A percentile compares a stretch with the other conserved stretches of the same genome.
Evolutionary conservation across 495 filamentous ascomycete species (phyloP).

Genomic region (Hypoxylon subgilvum): DNA sequence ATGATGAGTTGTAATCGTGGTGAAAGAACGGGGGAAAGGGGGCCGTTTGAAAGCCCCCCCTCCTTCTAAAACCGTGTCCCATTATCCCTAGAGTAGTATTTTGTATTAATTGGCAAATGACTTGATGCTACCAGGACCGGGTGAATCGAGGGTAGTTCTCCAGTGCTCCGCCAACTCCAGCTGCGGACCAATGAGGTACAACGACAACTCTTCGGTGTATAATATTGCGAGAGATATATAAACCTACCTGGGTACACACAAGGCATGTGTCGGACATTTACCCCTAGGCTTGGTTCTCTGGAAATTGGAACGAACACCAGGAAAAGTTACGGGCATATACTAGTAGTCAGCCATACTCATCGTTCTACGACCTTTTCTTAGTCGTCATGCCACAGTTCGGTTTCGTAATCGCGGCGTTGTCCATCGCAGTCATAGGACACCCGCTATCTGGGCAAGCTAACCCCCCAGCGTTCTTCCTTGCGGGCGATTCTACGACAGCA

Average conservation of each 20-base stretch:
- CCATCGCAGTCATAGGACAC: slow-evolving; percentile 1
- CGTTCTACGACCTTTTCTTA: too few relatives aligned
- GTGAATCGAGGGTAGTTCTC: slow-evolving; percentile 14
- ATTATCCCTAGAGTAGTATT: not conserved
- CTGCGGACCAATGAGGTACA: slow-evolving; percentile 14
- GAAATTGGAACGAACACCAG: not conserved
- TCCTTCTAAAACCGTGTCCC: not conserved
- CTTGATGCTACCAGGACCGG: slow-evolving; percentile 18
- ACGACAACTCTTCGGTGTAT: slow-evolving; percentile 19
- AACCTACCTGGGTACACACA: not conserved
- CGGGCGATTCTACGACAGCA: slow-evolving; percentile 61
- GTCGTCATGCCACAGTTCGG: slow-evolving; percentile 13
- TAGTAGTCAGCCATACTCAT: too few relatives aligned
- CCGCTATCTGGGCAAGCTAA: slow-evolving; percentile 17
- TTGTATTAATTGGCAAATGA: slow-evolving; percentile 4
- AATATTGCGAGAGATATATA: slow-evolving; percentile 21
- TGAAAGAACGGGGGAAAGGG: too few relatives aligned
- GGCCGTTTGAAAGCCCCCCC: too few relatives aligned
- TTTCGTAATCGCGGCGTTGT: slow-evolving; percentile 6
- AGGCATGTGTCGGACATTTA: slow-evolving; percentile 1
- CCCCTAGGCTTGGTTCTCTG: not conserved
- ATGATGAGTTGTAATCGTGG: too few relatives aligned
- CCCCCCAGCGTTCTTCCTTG: slow-evolving; percentile 54
- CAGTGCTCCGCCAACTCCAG: not conserved
- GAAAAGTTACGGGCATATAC: not conserved